Base-by-base conservation (phyloP, 2,329 filamentous ascomycete genomes). In the Fusarium burgessii region DNA sequence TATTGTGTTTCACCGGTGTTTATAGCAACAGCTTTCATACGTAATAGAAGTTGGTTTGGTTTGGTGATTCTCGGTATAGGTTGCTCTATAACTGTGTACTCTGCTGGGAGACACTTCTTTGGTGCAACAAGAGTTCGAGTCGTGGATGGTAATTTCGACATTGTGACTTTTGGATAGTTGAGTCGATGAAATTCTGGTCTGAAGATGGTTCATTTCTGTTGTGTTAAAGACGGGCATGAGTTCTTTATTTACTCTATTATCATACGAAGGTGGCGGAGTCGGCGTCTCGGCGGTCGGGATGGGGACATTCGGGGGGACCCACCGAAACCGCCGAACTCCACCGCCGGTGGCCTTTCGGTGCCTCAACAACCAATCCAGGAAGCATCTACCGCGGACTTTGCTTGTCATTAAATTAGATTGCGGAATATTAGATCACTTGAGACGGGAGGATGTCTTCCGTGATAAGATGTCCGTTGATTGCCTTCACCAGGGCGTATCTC, bases 121-220 rank as follows among this genome's bases (percentile, higher is more conserved):
- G 77, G 80, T 32, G 82, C 82, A 17, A 82, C 80, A 40, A 86
- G 79, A 9, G 83, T 80, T 64, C 83, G 82, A 82, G 84, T 85
- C 3, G 78, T 84, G 8, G 67, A 43, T n/a, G 81, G 79, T 49
- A 82, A 40, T 18, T 71, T 56, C 4, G 71, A 43, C 80, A 81
- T 82, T 2, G 15, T 40, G 13, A 6, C 4, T 1, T 11, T 13
- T 5, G 15, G 7, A 7, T n/a, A 13, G 15, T 7, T n/a, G 0
- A 17, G 10, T 23, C 27, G 13, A n/a, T 47, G 11, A 0, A 46
- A 9, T 17, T 4, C 13, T 25, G 17, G 15, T 25, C 10, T 3
- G 13, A 35, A 3, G 13, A 14, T 4, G 13, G 33, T 15, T 23
- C 1, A 23, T 23, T 10, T 15, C 13, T 5, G 1, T 10, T 11